Base-by-base conservation (phyloP, 2,329 filamentous ascomycete species). In the Fusarium albosuccineum region DNA sequence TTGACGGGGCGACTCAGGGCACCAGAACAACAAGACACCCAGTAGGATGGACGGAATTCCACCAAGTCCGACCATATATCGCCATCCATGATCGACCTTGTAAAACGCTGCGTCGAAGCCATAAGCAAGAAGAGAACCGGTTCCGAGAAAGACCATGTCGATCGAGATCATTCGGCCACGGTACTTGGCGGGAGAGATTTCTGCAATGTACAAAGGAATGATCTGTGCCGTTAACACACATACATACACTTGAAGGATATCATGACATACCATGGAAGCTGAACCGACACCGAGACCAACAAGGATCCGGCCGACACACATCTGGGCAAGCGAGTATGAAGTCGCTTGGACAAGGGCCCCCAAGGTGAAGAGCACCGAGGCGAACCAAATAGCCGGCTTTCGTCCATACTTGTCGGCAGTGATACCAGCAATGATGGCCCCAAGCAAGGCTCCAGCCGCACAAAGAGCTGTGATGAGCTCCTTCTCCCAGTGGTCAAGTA, bases 221-320 rank as follows among this genome's bases (percentile, higher is more conserved):
- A 67, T 67, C 64, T 67, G 11, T 26, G 6, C 6, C 37, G 29
- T 60, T 30, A 64, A 51, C 6, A 3, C 17, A 27, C 8, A n/a
- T 33, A 22, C 17, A 33, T 33, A 55, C 16, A 13, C 2, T 26
- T 5, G n/a, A 29, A 6, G 14, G 7, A 22, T 26, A 6, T 33
- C 30, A 10, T n/a, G 16, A 44, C 76, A 55, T 29, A 80, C 73
- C 80, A 83, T 82, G 14, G 78, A 78, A 13, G 79, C 81, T 6
- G 75, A 76, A 2, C 79, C 78, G 29, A 81, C 79, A 36, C 82
- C 81, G 9, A 83, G 73, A 4, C 82, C 81, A 40, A 71, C 67
- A 5, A 71, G 56, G 14, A 70, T 40, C 17, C 70, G 57, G 4
- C 70, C 70, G 42, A 63, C 62, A 8, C 58, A 61, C 68, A 72